Percentiles rank a stretch among this genome's conserved stretches.
Conservation (phyloP, 1,284 basidiomycete genomes). For the Phellinidium pouzarii region DNA sequence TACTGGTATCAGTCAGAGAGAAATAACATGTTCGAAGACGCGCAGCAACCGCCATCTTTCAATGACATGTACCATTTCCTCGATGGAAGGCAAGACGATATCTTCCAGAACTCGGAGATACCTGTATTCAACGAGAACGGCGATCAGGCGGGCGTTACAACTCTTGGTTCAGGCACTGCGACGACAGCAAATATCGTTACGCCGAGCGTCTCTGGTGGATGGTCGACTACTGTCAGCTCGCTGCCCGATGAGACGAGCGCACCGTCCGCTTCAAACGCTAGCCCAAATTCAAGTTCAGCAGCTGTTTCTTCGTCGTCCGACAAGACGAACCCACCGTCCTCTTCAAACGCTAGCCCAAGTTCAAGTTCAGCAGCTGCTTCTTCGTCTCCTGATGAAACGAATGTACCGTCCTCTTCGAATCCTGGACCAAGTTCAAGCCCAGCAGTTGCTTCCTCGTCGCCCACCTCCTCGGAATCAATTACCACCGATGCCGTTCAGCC, state of each 20-base stretch:
- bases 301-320: not conserved
- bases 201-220: constrained; percentile 6
- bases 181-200: constrained; percentile 12
- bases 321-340: too few relatives aligned
- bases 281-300: not conserved
- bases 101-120: constrained; percentile 40
- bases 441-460: not conserved
- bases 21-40: constrained; percentile 58
- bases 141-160: constrained; percentile 10
- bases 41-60: constrained; percentile 49
- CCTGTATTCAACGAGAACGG: constrained; percentile 12
- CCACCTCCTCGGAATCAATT: not conserved
- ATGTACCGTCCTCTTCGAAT: not conserved
- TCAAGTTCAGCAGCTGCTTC: too few relatives aligned
- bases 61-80: constrained; percentile 50
- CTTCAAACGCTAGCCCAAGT: too few relatives aligned
- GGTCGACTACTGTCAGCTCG: constrained; percentile 8
- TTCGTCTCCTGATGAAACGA: too few relatives aligned
- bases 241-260: not conserved
- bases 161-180: constrained; percentile 8
- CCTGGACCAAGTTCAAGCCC: not conserved
- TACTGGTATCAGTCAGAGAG: constrained; percentile 59
- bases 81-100: constrained; percentile 58
- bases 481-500: not conserved
- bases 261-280: not conserved